Evolutionary conservation across 306 rosid species (phyloP).

Genomic region (Gillenia trifoliata): DNA sequence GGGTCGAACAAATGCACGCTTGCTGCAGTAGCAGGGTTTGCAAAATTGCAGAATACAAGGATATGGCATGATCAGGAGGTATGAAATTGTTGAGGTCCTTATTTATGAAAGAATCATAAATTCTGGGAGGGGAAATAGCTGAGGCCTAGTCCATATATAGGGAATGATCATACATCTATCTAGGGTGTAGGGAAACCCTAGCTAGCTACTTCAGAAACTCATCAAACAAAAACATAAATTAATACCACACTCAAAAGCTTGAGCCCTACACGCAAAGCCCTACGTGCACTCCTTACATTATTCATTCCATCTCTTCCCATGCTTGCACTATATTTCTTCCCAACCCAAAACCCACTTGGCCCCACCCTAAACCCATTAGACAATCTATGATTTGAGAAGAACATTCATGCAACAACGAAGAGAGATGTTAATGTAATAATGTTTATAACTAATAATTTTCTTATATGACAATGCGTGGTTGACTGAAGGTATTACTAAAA

Average conservation of each 20-base stretch:
- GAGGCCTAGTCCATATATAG: constrained; percentile 35
- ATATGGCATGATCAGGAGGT: background rate
- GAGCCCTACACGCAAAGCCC: constrained; percentile 76
- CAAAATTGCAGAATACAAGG: background rate
- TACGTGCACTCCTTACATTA: constrained; percentile 64
- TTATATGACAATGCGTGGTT: background rate
- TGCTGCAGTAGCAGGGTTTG: background rate
- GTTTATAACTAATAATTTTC: no score
- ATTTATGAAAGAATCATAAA: constrained; percentile 32
- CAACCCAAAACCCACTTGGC: background rate
- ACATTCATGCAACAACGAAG: background rate
- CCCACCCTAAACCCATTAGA: no score
- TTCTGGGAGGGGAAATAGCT: constrained; percentile 32
- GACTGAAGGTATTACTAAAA: no score
- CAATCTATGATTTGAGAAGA: no score
- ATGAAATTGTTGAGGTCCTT: constrained; percentile 5
- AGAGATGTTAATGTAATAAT: background rate
- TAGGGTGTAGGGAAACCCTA: constrained; percentile 14
- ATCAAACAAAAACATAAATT: background rate
- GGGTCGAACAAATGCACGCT: constrained; percentile 12
- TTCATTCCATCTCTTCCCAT: constrained; percentile 25
- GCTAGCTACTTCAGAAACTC: background rate
- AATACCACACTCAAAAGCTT: constrained; percentile 50
- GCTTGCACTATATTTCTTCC: constrained; percentile 21
- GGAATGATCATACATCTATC: constrained; percentile 60